Base-by-base conservation (phyloP, 768 basidiomycete genomes). In the Coprinellus micaceus region DNA sequence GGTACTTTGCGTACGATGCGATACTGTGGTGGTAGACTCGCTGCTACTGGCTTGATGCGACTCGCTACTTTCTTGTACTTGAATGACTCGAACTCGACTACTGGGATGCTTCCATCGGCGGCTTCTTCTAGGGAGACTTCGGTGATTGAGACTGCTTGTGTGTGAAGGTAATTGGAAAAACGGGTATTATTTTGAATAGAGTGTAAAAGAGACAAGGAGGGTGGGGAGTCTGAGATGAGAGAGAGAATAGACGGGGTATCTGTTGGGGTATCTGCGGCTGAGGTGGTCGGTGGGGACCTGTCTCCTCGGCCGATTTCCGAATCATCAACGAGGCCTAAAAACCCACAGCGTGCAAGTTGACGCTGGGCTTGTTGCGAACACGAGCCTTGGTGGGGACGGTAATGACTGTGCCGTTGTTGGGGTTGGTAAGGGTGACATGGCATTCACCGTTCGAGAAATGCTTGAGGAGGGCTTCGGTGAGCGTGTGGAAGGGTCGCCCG, bases 61-160 rank as follows among this genome's bases (percentile, higher is more conserved):
- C 69, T 61, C 0, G 65, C 65, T 0, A 73, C 72, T 28, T 66
- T 67, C 54, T 75, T 74, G 57, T 76, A 75, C 28, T 61, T 64
- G 21, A 58, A 52, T 1, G 39, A 15, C 9, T 45, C 26, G 15
- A 46, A 26, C 30, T 19, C 12, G 12, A 29, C 10, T 22, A 43
- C 12, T 15, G 22, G 13, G 33, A 58, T 10, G 25, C 33, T 26
- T 50, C 48, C 30, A 47, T 54, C 47, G 37, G 30, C 12, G 50
- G 36, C 13, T 17, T 30, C 4, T 2, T 17, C 7, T 0, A 33
- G 49, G 56, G 40, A 0, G 26, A 37, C 29, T 36, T 52, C 51
- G 21, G 15, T 24, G 2, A 52, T 25, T 1, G 30, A 52, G 7
- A 41, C 37, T 11, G 51, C 36, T 30, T 52, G 17, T 17, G 30